Base-by-base conservation (phyloP, 2,329 filamentous ascomycete species). In the Geosmithia putterillii region DNA sequence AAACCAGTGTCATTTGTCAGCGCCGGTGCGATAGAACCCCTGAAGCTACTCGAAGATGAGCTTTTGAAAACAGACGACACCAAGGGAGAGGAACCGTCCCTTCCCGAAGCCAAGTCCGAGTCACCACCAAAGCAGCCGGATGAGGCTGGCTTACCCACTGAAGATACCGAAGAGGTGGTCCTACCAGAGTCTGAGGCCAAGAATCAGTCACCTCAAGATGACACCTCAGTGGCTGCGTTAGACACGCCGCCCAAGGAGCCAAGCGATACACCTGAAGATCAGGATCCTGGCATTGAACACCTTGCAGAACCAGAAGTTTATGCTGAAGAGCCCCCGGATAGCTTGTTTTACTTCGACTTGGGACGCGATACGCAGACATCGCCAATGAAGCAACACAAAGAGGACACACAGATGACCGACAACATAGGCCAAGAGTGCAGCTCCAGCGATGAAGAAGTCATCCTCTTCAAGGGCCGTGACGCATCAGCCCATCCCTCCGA, bases 361-460 rank as follows among this genome's bases (percentile, higher is more conserved):
- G 51, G 49, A 22, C 59, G 61, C 14, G 53, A 63, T 23, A 18
- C 38, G 7, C 41, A 42, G 18, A n/a, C 12, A 21, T 40, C 6
- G 46, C 36, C 20, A 12, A 18, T 10, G n/a, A 41, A 20, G 17
- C 9, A 15, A 20, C 39, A 17, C 21, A 43, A 12, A 32, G 28
- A 32, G 10, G 15, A 0, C 7, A 36, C 51, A 8, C 22, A 47
- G 12, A 45, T 51, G 14, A 49, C 53, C 14, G 50, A 53, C 8
- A 47, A 48, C 34, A 42, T 48, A 6, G 47, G 42, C 1, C 56
- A 53, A 2, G 52, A 53, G 9, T 55, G 49, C 32, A 55, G 46
- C 40, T 85, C 82, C 0, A 83, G 81, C 52, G 83, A 61, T 10
- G 60, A 85, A 40, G 86, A 95, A 49, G 66, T 86, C 5, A 78